A percentile compares a stretch with the other conserved stretches of the same genome.
Evolutionary conservation across 257 asterid species (phyloP).

Genomic region (Solanum tarapatanum): DNA sequence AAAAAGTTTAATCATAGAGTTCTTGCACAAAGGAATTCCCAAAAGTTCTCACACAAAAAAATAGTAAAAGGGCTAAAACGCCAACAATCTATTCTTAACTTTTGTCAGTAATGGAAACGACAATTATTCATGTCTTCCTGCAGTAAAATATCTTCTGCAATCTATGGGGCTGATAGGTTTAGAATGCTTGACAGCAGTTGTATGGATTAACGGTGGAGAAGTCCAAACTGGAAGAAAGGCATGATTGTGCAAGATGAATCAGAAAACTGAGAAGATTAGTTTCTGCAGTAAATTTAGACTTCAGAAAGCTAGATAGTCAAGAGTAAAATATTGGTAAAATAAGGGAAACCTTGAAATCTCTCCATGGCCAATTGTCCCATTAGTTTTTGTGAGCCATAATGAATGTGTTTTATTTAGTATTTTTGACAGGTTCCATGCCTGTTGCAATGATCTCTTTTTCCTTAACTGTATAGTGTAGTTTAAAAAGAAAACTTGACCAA

Average conservation of each 20-base stretch:
- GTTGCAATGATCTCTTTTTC: not conserved
- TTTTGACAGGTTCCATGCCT: not conserved
- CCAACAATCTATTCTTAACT: not conserved
- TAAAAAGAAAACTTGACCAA: not conserved
- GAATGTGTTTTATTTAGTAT: not conserved
- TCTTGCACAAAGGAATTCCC: not conserved
- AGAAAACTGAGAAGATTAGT: not conserved
- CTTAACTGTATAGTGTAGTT: not conserved
- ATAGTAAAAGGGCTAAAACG: not conserved
- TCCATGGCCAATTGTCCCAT: not conserved
- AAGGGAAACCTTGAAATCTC: not conserved
- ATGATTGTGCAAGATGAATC: not conserved
- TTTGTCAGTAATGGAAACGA: not conserved
- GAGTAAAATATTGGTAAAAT: not conserved
- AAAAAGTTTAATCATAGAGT: not conserved
- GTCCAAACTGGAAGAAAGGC: not conserved
- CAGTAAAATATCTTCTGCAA: not conserved
- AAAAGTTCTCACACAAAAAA: not conserved
- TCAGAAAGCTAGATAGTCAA: not conserved
- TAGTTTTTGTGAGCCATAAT: not conserved
- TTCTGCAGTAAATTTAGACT: not conserved
- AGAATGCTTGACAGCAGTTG: not conserved
- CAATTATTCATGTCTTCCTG: not conserved
- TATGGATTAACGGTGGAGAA: not conserved
- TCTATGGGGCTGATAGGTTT: not conserved